Evolutionary conservation across 352 stramenopile species (phyloP), one percentile per base, ranked within the genome.

Genomic region (Paralagenidium karlingii): DNA sequence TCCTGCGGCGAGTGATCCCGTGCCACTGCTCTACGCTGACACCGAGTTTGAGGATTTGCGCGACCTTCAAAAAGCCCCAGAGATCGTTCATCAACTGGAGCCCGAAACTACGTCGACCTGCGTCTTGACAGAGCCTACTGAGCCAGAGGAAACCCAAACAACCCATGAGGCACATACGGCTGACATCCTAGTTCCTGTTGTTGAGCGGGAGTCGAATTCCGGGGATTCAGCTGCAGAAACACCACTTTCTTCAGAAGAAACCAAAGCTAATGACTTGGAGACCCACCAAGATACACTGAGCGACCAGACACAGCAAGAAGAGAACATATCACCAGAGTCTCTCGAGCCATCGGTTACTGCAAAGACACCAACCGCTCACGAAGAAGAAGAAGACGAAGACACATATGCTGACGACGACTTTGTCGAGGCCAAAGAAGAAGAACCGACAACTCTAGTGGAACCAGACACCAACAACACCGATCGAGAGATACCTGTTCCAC

Each of bases 281-380:
- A n/a, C n/a, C n/a, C n/a, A n/a, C n/a, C n/a, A n/a, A n/a, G n/a
- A n/a, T n/a, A n/a, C n/a, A n/a, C n/a, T n/a, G n/a, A n/a, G n/a
- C n/a, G n/a, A n/a, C n/a, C n/a, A n/a, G n/a, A n/a, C n/a, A n/a
- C n/a, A n/a, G n/a, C n/a, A n/a, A n/a, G 28, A 24, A 6, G 30
- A 48, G 13, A 47, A 49, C 15, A 40, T 51, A 20, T 40, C 43
- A 11, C 44, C 49, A 10, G 52, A 57, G 21, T 47, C 54, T 28
- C 40, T 47, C 18, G 47, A 60, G 6, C 49, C 53, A 20, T 15
- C 11, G 8, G 12, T 20, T 25, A 40, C 28, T 37, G 37, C 8
- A 30, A 36, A 31, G 45, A 7, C 5, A 26, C 49, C 3, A 36
- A 44, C n/a, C n/a, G n/a, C n/a, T 2, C 22, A 49, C 10, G 20